Evolutionary conservation across 768 basidiomycete species (phyloP).

Genomic region (Podaxis sp.): DNA sequence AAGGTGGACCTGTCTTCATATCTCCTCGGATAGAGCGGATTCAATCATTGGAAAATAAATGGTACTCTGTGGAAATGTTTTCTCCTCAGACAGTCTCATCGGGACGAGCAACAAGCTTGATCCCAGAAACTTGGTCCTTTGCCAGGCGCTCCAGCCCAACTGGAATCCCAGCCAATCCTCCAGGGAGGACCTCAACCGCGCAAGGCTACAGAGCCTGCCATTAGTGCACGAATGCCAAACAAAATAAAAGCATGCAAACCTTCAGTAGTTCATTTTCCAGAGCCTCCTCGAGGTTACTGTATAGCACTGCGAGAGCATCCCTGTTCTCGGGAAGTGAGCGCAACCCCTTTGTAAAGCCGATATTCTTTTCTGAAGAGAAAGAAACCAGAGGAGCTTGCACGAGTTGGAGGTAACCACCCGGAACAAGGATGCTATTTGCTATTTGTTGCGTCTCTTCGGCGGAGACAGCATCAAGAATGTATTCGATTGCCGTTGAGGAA

Average conservation of each 20-base stretch:
- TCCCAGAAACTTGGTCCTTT: constrained; percentile 14
- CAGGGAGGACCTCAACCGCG: constrained; percentile 5
- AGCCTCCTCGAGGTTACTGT: constrained; percentile 23
- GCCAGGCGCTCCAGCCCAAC: constrained; percentile 16
- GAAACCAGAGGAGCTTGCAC: not conserved
- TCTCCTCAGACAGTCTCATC: not conserved
- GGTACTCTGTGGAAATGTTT: no score
- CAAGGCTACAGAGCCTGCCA: constrained; percentile 1
- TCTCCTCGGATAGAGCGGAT: no score
- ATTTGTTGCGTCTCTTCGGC: constrained; percentile 35
- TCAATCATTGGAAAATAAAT: no score
- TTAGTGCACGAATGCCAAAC: not conserved
- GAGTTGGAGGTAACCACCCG: constrained; percentile 31
- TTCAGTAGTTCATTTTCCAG: constrained; percentile 33
- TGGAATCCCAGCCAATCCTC: constrained; percentile 13
- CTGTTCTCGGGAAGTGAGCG: constrained; percentile 21
- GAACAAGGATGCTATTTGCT: constrained; percentile 33
- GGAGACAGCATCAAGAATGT: constrained; percentile 30
- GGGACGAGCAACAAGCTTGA: constrained; percentile 19
- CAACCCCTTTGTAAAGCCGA: constrained; percentile 24
- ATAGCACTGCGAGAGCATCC: constrained; percentile 22
- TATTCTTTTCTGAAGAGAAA: constrained; percentile 3
- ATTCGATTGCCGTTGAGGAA: constrained; percentile 15
- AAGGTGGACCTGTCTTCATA: no score
- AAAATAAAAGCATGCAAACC: constrained; percentile 24